phyloP scores from a whole-genome alignment of 2,329 filamentous ascomycete species.

The Penicillium corylophilum region DNA sequence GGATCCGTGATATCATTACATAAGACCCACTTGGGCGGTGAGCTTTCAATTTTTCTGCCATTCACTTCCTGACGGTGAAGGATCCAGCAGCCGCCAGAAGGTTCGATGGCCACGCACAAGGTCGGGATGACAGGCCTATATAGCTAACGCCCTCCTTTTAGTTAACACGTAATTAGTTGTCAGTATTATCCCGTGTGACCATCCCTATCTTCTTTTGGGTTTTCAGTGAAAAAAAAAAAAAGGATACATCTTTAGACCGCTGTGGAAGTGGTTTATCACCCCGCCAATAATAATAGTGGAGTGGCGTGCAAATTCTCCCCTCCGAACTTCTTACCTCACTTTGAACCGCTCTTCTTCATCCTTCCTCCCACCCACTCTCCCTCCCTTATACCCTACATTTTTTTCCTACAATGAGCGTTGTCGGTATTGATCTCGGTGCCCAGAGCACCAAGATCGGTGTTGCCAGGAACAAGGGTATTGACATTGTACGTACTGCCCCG shows the following conservation, averaged over 20 bases:
- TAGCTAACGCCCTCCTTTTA: conserved; percentile 2
- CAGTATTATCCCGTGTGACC: background rate
- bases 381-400: conserved; percentile 16
- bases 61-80: conserved; percentile 25
- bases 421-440: conserved; percentile 91
- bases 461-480: conserved; percentile 96
- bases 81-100: conserved; percentile 40
- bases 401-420: conserved; percentile 56
- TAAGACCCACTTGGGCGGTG: conserved; percentile 8
- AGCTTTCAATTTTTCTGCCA: conserved; percentile 25
- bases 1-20: conserved; percentile 1
- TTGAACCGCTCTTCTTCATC: conserved; percentile 22
- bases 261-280: conserved; percentile 22
- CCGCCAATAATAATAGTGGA: conserved; percentile 35
- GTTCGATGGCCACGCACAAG: conserved; percentile 33
- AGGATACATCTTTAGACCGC: conserved; percentile 18
- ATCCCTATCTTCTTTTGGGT: background rate
- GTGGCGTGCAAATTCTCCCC: conserved; percentile 43
- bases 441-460: conserved; percentile 97
- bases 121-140: conserved; percentile 16
- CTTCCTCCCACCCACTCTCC: conserved; percentile 20
- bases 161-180: background rate
- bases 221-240: background rate
- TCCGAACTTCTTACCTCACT: conserved; percentile 25
- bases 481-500: conserved; percentile 74